A percentile compares a stretch with the other conserved stretches of the same genome.
phyloP scores from a whole-genome alignment of 345 rosid species.

The Eucalyptus camaldulensis region DNA sequence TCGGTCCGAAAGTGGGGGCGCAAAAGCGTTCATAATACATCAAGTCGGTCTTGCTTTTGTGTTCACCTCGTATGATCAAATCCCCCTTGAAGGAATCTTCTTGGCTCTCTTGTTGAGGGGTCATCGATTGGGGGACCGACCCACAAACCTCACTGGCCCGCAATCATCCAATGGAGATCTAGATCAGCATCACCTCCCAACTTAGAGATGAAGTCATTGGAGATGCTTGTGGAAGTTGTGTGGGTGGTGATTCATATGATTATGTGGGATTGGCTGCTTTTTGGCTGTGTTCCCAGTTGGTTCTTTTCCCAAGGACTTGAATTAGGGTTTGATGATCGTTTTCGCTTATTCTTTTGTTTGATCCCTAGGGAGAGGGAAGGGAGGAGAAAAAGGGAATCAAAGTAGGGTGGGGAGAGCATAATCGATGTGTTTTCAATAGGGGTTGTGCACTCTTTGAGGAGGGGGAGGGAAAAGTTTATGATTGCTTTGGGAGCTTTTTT shows the following conservation, averaged over 20 bases:
- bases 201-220: not conserved
- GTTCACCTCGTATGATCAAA: not conserved
- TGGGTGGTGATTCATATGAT: not conserved
- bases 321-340: not conserved
- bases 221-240: not conserved
- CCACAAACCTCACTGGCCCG: not conserved
- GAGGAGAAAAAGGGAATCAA: not conserved
- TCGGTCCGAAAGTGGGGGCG: conserved; percentile 1
- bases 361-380: not conserved
- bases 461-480: not conserved
- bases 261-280: not conserved
- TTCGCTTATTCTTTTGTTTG: not conserved
- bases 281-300: not conserved
- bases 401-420: not conserved
- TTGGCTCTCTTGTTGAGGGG: not conserved
- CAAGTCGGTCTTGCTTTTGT: not conserved
- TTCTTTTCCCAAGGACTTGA: not conserved
- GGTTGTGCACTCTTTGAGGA: not conserved
- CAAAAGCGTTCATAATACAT: not conserved
- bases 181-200: not conserved
- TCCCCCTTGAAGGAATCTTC: not conserved
- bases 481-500: not conserved
- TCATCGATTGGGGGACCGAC: not conserved
- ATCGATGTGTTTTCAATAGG: not conserved
- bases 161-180: not conserved